Base-by-base conservation (phyloP, 768 basidiomycete genomes). In the Suillus cothurnatus region DNA sequence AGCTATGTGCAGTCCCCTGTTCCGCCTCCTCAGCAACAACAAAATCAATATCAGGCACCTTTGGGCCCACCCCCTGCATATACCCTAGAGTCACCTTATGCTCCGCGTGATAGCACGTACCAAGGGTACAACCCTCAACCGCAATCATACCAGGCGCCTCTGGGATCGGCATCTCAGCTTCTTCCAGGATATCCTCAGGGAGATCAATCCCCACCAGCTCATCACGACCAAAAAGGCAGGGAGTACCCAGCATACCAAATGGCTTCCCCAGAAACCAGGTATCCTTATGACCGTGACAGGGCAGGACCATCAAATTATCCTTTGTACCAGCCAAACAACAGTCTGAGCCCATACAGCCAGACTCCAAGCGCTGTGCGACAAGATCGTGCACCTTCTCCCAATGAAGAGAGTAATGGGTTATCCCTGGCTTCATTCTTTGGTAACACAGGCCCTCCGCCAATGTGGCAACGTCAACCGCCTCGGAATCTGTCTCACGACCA, bases 351-450 rank as follows among this genome's bases (percentile, higher is more conserved):
- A n/a, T 47, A 61, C 43, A 11, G 34, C 64, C 11, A 23, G 47
- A 49, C 26, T 19, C 57, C 65, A 4, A 60, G 59, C 0, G 60
- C 65, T 0, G 63, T 64, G 34, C 9, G 59, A 3, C 71, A 64
- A 28, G 64, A 67, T 6, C 59, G 49, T 17, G 23, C 63, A 26
- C 32, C 66, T 8, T 53, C 68, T 17, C 47, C 62, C 1, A 52
- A 12, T 8, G 34, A 50, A 0, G 63, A 12, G 26, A 62, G 59
- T 8, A 61, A 43, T 1, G 28, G 63, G 23, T 45, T 73, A 65
- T 69, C 71, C 26, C 62, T 74, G 12, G 63, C 39, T 1, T 49
- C 73, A 8, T 76, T 76, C 64, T 76, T 76, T 43, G 75, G 76
- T 9, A 67, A 67, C 63, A 68, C 67, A 2, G 75, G 75, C 1